Conservation (phyloP, 148 eudicot genomes). For the Fagopyrum homotropicum region DNA sequence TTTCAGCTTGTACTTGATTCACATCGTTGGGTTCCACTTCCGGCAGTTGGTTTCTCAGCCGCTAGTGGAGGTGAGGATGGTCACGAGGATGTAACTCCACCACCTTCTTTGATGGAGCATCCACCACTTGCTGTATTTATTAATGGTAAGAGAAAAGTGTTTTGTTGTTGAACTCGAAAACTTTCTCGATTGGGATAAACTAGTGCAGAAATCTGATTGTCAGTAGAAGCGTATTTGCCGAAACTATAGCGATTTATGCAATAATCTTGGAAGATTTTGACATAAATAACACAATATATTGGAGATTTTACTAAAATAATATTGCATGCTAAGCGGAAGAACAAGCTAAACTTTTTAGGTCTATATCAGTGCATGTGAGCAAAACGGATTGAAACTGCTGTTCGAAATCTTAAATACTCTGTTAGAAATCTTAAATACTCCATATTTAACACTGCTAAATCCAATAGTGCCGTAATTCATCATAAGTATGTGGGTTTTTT, state of each 20-base stretch:
- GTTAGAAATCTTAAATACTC: neutral
- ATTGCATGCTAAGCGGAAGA: neutral
- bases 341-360: neutral
- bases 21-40: slow-evolving; percentile 95
- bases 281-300: neutral
- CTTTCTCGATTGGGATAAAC: neutral
- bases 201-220: neutral
- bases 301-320: neutral
- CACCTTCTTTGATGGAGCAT: slow-evolving; percentile 91
- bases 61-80: slow-evolving; percentile 54
- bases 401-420: neutral
- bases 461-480: neutral
- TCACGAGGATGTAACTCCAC: slow-evolving; percentile 83
- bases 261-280: neutral
- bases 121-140: slow-evolving; percentile 97
- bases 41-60: slow-evolving; percentile 79
- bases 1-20: slow-evolving; percentile 88
- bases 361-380: neutral
- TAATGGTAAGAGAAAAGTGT: slow-evolving; percentile 48
- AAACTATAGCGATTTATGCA: neutral
- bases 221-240: neutral
- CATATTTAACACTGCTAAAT: neutral
- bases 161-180: neutral
- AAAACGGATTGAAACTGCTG: neutral
- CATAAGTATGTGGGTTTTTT: neutral